Percentiles rank a stretch among this genome's conserved stretches.
Evolutionary conservation across 805 yeast genomes (phyloP).

Genomic region (Diddensiella caesifluorescens): DNA sequence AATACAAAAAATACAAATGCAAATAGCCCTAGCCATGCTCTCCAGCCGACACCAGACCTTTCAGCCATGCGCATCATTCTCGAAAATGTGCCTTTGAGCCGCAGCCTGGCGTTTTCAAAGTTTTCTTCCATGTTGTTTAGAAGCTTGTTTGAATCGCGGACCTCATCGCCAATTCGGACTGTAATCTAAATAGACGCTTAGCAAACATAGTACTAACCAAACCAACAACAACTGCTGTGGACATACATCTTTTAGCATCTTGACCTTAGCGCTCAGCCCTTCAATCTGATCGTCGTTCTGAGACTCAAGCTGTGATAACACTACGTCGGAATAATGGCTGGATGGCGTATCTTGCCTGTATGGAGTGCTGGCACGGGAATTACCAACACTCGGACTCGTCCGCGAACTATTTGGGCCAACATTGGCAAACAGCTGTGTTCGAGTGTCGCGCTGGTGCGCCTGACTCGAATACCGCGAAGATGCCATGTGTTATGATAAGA

Average conservation of each 20-base stretch:
- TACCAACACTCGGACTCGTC: constrained; percentile 2
- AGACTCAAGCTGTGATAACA: constrained; percentile 55
- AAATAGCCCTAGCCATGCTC: constrained; percentile 50
- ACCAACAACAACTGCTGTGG: constrained; percentile 4
- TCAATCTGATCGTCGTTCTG: constrained; percentile 59
- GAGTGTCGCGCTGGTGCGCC: constrained; percentile 33
- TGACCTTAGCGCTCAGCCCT: constrained; percentile 49
- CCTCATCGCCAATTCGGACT: constrained; percentile 59
- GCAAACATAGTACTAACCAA: constrained; percentile 1
- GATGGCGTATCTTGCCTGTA: constrained; percentile 26
- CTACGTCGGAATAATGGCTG: constrained; percentile 43
- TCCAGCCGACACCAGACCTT: constrained; percentile 57
- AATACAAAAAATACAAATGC: constrained; percentile 46
- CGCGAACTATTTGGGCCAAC: constrained; percentile 20
- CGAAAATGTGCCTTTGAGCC: constrained; percentile 48
- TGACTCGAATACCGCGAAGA: constrained; percentile 20
- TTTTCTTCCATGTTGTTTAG: constrained; percentile 40
- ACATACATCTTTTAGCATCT: constrained; percentile 45
- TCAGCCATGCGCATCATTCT: constrained; percentile 62
- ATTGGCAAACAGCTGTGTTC: constrained; percentile 36
- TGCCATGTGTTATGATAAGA: constrained; percentile 15
- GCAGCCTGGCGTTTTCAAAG: constrained; percentile 43
- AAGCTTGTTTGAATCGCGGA: constrained; percentile 47
- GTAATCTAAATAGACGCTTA: constrained; percentile 35
- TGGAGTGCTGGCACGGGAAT: constrained; percentile 14